Evolutionary conservation across 1,139 yeast species (phyloP).

Genomic region (Insectozyma bohioensis): DNA sequence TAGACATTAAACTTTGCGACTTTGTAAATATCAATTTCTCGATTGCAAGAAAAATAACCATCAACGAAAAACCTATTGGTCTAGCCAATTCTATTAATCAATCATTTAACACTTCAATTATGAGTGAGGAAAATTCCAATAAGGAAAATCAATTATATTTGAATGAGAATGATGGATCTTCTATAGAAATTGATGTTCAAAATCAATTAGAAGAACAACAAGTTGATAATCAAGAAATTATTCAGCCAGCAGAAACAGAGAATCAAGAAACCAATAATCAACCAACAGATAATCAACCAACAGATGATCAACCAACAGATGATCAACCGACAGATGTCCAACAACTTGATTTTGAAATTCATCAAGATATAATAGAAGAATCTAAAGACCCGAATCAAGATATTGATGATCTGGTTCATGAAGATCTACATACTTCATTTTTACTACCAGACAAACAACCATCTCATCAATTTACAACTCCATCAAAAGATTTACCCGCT

Average conservation of each 20-base stretch:
- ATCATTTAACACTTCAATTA: neutral
- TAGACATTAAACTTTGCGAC: too few species aligned
- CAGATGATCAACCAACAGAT: conserved; percentile 3
- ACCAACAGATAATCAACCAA: too few species aligned
- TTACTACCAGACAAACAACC: conserved; percentile 15
- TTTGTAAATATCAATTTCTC: too few species aligned
- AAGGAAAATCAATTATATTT: neutral
- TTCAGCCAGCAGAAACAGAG: neutral
- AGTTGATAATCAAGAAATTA: neutral
- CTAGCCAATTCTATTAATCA: neutral
- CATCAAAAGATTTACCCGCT: conserved; percentile 44
- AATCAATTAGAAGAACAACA: neutral
- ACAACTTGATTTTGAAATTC: neutral
- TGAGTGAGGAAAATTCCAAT: neutral
- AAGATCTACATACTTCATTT: conserved; percentile 17
- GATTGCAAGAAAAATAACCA: conserved; percentile 1
- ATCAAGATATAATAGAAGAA: neutral
- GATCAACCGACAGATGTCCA: neutral
- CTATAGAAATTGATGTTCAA: neutral
- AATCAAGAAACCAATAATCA: too few species aligned
- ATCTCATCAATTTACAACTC: conserved; percentile 36
- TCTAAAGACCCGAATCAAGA: conserved; percentile 1
- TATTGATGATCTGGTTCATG: conserved; percentile 13
- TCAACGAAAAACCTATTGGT: neutral
- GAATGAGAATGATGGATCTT: neutral